Conservation (phyloP, 345 rosid species). For the Eucalyptus tenuipes region DNA sequence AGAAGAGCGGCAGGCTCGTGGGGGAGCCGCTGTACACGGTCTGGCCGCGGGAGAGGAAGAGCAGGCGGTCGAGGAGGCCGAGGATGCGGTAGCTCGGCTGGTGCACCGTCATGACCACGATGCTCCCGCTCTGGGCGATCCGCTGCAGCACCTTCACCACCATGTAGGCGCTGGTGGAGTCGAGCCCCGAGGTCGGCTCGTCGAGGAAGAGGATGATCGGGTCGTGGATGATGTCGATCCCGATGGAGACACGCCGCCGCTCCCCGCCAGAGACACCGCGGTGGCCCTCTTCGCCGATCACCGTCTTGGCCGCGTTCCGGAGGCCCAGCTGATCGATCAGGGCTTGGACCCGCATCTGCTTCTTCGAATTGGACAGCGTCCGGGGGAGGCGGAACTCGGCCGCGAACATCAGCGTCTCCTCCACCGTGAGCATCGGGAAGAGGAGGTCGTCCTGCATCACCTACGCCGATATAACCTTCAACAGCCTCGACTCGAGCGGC, state of each 20-base stretch:
- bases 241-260: slow-evolving; percentile 81
- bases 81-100: slow-evolving; percentile 87
- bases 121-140: slow-evolving; percentile 89
- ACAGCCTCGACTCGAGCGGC: slow-evolving; percentile 50
- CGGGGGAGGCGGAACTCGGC: slow-evolving; percentile 83
- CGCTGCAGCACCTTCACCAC: slow-evolving; percentile 88
- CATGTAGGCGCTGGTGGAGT: slow-evolving; percentile 91
- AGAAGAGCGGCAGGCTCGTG: slow-evolving; percentile 34
- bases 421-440: slow-evolving; percentile 83
- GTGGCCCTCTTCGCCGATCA: slow-evolving; percentile 96
- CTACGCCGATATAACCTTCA: slow-evolving; percentile 81
- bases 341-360: slow-evolving; percentile 58
- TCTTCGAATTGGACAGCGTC: slow-evolving; percentile 60
- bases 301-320: slow-evolving; percentile 68
- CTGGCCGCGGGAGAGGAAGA: slow-evolving; percentile 83
- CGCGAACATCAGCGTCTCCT: slow-evolving; percentile 80
- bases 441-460: slow-evolving; percentile 93
- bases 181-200: slow-evolving; percentile 93
- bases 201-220: slow-evolving; percentile 82
- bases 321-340: slow-evolving; percentile 81
- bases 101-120: slow-evolving; percentile 87
- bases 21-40: slow-evolving; percentile 96
- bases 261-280: slow-evolving; percentile 94
- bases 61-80: slow-evolving; percentile 66
- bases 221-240: slow-evolving; percentile 88